A percentile compares a stretch with the other conserved stretches of the same genome.
phyloP scores from a whole-genome alignment of 2,329 filamentous ascomycete genomes.

The Aureobasidium pullulans region DNA sequence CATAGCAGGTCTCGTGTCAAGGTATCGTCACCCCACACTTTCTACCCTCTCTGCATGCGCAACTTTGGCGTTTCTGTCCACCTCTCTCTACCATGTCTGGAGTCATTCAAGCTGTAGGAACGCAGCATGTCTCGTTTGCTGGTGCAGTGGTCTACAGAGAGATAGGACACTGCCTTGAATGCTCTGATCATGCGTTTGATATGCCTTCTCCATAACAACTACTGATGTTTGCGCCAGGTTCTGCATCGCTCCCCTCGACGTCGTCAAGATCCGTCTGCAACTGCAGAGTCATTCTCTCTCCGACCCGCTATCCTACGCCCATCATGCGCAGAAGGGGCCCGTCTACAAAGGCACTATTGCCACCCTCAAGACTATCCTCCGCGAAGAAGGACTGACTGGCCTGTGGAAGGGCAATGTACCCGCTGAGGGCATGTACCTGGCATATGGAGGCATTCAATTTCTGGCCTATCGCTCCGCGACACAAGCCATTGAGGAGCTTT shows the following conservation, averaged over 20 bases:
- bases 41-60: neutral
- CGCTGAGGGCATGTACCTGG: conserved; percentile 87
- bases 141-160: no score
- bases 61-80: no score
- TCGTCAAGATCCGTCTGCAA: conserved; percentile 95
- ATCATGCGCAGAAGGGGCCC: conserved; percentile 29
- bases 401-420: conserved; percentile 98
- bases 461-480: conserved; percentile 73
- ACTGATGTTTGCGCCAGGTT: conserved; percentile 50
- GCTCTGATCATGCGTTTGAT: no score
- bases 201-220: neutral
- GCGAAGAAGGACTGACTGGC: conserved; percentile 71
- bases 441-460: conserved; percentile 86
- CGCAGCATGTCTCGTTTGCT: no score
- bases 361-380: conserved; percentile 62
- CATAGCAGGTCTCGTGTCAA: conserved; percentile 76
- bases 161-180: no score
- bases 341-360: conserved; percentile 67
- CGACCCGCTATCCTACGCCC: conserved; percentile 57
- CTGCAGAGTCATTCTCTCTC: conserved; percentile 81
- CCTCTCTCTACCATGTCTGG: no score
- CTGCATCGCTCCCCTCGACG: conserved; percentile 88
- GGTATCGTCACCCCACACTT: conserved; percentile 42
- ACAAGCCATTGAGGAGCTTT: conserved; percentile 53
- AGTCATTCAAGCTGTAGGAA: no score